phyloP scores from a whole-genome alignment of 2,329 filamentous ascomycete species.

The Elsinoe ampelina region DNA sequence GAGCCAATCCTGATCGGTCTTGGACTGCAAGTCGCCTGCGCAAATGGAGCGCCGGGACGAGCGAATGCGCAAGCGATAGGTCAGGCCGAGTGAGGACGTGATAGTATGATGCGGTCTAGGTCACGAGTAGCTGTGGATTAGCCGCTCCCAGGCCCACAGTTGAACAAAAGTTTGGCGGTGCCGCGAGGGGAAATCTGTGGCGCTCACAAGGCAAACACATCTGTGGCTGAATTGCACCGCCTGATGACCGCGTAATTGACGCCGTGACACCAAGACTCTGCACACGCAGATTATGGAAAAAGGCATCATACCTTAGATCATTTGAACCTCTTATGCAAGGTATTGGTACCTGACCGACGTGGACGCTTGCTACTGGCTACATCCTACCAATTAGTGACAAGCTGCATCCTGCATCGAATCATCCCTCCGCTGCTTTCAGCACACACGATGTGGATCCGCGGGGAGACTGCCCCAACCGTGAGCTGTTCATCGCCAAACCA shows the following conservation, averaged over 20 bases:
- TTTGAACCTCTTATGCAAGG: not conserved
- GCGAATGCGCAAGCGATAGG: not conserved
- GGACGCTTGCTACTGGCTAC: not conserved
- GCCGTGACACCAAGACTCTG: not conserved
- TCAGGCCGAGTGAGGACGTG: not conserved
- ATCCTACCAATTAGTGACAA: not conserved
- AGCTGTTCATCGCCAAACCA: not conserved
- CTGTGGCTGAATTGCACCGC: constrained; percentile 5
- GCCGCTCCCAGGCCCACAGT: not conserved
- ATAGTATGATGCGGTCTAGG: constrained; percentile 6
- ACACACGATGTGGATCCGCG: not conserved
- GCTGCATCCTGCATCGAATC: not conserved
- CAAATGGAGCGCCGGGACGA: not conserved
- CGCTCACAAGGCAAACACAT: not conserved
- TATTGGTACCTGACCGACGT: constrained; percentile 8
- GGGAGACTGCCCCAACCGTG: not conserved
- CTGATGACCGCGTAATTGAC: not conserved
- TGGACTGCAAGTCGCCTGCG: not conserved
- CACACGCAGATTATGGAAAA: not conserved
- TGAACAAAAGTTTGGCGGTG: not conserved
- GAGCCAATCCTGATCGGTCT: not conserved
- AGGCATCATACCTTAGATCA: not conserved
- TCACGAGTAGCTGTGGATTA: constrained; percentile 6
- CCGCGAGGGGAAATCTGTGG: not conserved
- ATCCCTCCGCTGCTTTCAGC: not conserved